Conservation (phyloP, 1,284 basidiomycete genomes). For the Thelephora terrestris region DNA sequence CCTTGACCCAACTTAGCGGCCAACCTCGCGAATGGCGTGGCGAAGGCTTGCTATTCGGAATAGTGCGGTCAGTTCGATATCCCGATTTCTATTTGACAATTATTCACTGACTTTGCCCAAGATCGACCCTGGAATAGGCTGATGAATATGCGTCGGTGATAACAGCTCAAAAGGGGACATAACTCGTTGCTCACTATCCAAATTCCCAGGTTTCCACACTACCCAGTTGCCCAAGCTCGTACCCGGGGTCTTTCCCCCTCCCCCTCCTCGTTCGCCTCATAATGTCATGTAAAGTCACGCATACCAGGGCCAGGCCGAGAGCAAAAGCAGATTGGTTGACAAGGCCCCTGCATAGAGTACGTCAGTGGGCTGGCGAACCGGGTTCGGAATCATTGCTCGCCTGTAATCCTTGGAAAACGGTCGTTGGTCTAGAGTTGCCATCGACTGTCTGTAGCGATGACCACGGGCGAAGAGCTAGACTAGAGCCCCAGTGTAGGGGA, state of each 20-base stretch:
- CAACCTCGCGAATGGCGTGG: conserved; percentile 47
- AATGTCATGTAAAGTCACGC: conserved; percentile 57
- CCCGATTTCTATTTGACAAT: background rate
- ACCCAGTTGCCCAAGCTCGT: conserved; percentile 37
- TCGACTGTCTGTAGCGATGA: conserved; percentile 3
- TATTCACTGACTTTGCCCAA: conserved; percentile 33
- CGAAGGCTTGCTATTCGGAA: conserved; percentile 44
- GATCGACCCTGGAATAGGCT: conserved; percentile 57
- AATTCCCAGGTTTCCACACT: conserved; percentile 77
- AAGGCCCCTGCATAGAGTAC: conserved; percentile 46
- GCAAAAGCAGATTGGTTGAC: conserved; percentile 69
- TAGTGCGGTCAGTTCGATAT: background rate
- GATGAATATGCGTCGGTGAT: conserved; percentile 7
- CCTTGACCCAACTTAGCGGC: conserved; percentile 68
- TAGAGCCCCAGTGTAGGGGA: too few species aligned
- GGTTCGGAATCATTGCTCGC: conserved; percentile 26
- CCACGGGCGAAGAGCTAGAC: too few species aligned
- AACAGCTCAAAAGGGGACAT: conserved; percentile 3
- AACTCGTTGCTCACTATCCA: conserved; percentile 49
- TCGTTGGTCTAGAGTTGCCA: conserved; percentile 30
- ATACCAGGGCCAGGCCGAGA: conserved; percentile 46
- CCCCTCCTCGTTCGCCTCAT: conserved; percentile 58
- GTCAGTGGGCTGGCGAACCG: conserved; percentile 5
- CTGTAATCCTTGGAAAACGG: conserved; percentile 68
- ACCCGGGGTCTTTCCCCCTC: conserved; percentile 10